Evolutionary conservation across 2,329 filamentous ascomycete species (phyloP).

Genomic region (Calonectria pauciramosa): DNA sequence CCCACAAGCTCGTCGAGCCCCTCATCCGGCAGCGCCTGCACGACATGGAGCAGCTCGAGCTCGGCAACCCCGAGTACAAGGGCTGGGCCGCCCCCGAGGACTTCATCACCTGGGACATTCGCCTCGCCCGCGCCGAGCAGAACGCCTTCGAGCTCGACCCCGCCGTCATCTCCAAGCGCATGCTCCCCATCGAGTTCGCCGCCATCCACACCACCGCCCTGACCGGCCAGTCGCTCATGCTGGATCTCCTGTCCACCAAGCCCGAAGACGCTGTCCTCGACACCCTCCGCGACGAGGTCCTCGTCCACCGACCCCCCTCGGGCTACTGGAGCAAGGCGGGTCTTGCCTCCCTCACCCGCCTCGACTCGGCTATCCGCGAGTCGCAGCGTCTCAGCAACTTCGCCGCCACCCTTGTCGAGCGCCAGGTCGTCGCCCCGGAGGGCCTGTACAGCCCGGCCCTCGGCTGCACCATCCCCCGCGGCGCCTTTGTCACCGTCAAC

Average conservation of each 20-base stretch:
- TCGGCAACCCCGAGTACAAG: constrained; percentile 56
- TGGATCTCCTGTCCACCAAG: constrained; percentile 61
- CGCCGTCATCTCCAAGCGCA: constrained; percentile 61
- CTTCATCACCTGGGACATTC: constrained; percentile 70
- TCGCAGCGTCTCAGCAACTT: constrained; percentile 65
- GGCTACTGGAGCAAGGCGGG: constrained; percentile 62
- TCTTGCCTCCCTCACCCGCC: constrained; percentile 58
- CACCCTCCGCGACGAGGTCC: constrained; percentile 59
- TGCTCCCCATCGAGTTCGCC: constrained; percentile 70
- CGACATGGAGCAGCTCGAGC: constrained; percentile 58
- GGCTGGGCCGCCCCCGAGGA: constrained; percentile 64
- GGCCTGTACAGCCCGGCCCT: constrained; percentile 56
- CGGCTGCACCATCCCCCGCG: constrained; percentile 55
- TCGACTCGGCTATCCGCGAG: constrained; percentile 68
- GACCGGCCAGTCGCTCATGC: constrained; percentile 61
- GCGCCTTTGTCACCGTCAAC: constrained; percentile 59
- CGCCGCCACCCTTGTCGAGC: constrained; percentile 59
- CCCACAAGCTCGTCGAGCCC: constrained; percentile 58
- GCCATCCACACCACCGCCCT: constrained; percentile 71
- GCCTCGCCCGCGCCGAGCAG: constrained; percentile 61
- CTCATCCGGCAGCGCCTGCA: constrained; percentile 64
- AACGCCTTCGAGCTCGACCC: constrained; percentile 60
- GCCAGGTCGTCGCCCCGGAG: constrained; percentile 59
- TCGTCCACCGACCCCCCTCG: constrained; percentile 39
- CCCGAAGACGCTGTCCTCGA: constrained; percentile 52